These are phyloP conservation scores for Kodamaea derodonti DNA, from an alignment of 1,139 yeast genomes.

Conservation along the genomic window DNA sequence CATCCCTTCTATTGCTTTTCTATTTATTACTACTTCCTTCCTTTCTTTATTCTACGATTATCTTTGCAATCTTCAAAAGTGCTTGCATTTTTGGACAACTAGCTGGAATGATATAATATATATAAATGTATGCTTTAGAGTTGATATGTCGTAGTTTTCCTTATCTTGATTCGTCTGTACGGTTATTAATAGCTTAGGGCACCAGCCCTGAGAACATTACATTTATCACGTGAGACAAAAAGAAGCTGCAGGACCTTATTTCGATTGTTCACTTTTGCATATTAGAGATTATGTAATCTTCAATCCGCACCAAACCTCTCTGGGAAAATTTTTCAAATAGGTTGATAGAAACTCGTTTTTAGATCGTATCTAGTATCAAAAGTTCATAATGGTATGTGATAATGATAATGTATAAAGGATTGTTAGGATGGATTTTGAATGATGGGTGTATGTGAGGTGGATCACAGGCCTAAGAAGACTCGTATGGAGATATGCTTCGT, in stretches of 20 bases:
- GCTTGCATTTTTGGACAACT: background rate
- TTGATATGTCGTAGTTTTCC: too few species aligned
- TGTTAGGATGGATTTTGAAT: background rate
- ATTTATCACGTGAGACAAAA: too few species aligned
- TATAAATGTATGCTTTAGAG: background rate
- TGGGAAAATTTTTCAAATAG: background rate
- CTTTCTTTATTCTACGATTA: background rate
- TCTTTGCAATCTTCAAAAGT: background rate
- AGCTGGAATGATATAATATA: too few species aligned
- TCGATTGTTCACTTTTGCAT: too few species aligned
- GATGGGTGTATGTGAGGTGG: background rate
- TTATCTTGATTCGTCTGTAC: too few species aligned
- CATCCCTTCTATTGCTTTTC: background rate
- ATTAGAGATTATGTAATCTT: too few species aligned
- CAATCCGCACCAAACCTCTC: background rate
- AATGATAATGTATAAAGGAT: background rate
- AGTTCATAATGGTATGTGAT: constrained; percentile 24
- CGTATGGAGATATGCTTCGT: too few species aligned
- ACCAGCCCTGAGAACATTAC: too few species aligned
- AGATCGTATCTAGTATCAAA: constrained; percentile 10
- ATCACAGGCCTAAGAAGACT: too few species aligned
- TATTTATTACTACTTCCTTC: background rate
- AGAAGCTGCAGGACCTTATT: too few species aligned
- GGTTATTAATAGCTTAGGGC: too few species aligned
- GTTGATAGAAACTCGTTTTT: constrained; percentile 1